phyloP scores from a whole-genome alignment of 176 grass and related monocot genomes.

The Oryza meridionalis region DNA sequence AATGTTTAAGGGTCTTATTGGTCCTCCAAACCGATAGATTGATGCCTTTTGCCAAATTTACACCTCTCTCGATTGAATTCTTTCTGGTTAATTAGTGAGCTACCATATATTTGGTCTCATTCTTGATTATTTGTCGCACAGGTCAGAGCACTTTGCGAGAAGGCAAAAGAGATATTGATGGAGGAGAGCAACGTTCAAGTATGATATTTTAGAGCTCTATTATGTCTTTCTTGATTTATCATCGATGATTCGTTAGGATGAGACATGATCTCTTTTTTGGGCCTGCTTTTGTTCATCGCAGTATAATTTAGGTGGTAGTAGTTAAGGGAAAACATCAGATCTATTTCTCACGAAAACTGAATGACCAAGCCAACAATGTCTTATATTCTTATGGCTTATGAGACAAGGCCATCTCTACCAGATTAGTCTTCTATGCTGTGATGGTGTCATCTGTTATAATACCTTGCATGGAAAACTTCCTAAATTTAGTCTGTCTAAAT shows the following conservation, averaged over 20 bases:
- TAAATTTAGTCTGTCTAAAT: background rate
- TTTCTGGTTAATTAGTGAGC: background rate
- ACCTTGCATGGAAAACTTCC: background rate
- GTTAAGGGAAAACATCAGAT: background rate
- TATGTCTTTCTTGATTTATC: background rate
- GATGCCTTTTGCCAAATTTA: background rate
- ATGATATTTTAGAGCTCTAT: conserved; percentile 14
- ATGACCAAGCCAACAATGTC: background rate
- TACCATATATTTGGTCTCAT: conserved; percentile 10
- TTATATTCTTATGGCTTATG: background rate
- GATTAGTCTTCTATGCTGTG: background rate
- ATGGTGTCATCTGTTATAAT: background rate
- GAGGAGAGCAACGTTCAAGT: conserved; percentile 98
- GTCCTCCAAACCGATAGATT: background rate
- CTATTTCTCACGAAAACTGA: background rate
- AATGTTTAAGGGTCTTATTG: background rate
- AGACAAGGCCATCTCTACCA: background rate
- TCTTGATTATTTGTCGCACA: conserved; percentile 8
- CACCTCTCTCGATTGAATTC: background rate
- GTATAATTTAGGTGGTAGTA: background rate
- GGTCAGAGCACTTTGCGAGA: conserved; percentile 89
- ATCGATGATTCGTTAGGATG: background rate
- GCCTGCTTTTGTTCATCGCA: background rate
- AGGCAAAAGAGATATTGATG: conserved; percentile 98
- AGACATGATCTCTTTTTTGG: background rate